These are phyloP conservation scores for Globisporangium orthogonon DNA, from an alignment of 352 stramenopile genomes.

Conservation along the genomic window DNA sequence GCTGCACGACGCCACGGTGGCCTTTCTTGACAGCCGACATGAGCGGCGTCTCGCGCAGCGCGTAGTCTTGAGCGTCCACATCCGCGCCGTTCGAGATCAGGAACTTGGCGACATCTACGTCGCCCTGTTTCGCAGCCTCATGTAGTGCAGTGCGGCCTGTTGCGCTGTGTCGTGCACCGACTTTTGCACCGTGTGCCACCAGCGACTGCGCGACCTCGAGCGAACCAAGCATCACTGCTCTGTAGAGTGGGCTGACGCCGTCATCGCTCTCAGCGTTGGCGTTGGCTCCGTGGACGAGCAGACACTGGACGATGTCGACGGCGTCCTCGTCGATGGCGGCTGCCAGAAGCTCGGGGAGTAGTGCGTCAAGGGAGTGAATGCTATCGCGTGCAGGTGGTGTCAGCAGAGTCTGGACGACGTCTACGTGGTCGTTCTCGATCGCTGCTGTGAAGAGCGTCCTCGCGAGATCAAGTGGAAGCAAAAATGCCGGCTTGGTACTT, in stretches of 20 bases:
- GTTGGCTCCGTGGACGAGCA: background rate
- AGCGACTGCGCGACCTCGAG: no score
- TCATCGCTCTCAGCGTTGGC: background rate
- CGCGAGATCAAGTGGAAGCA: background rate
- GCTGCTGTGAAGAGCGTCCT: constrained; percentile 2
- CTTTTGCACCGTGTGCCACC: no score
- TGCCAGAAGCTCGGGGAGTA: background rate
- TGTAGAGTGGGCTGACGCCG: no score
- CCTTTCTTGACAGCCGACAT: background rate
- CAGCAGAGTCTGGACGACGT: constrained; percentile 1
- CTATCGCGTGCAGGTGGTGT: no score
- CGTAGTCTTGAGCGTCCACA: background rate
- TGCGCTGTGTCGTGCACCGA: no score
- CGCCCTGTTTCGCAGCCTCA: no score
- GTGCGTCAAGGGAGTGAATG: background rate
- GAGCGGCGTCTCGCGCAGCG: background rate
- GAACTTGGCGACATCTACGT: background rate
- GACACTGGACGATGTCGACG: constrained; percentile 1
- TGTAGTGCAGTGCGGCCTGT: no score
- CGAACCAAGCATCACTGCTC: no score
- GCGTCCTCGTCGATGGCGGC: background rate
- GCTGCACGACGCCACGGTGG: constrained; percentile 95
- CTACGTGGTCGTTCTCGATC: background rate
- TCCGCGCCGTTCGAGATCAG: background rate
- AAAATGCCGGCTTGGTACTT: no score